A percentile compares a stretch with the other conserved stretches of the same genome.
Evolutionary conservation across 495 filamentous ascomycete genomes (phyloP).

Genomic region (Aspergillus cristatus): DNA sequence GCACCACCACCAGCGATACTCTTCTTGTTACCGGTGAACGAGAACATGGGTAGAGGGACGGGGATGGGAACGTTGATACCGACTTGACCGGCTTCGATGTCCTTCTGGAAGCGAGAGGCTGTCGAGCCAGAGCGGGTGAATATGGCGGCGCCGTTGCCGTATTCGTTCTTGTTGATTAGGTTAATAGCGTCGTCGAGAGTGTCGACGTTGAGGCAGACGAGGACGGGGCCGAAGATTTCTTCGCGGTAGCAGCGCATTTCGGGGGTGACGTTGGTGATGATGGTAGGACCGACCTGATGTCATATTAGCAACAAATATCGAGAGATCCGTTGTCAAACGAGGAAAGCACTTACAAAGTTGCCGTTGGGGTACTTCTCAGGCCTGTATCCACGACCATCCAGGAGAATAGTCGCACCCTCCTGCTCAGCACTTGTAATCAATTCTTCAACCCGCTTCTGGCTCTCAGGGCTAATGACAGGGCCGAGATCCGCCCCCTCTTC

Average conservation of each 20-base stretch:
- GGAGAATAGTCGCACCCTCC: constrained; percentile 86
- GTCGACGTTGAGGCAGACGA: constrained; percentile 50
- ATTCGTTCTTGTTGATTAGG: constrained; percentile 59
- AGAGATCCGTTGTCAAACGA: too few species aligned
- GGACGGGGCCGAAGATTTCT: constrained; percentile 95
- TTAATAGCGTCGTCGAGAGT: constrained; percentile 71
- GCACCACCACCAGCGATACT: constrained; percentile 88
- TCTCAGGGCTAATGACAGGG: constrained; percentile 92
- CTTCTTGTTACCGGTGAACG: constrained; percentile 97
- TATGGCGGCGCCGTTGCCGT: constrained; percentile 62
- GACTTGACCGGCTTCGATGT: constrained; percentile 50
- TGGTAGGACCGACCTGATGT: constrained; percentile 67
- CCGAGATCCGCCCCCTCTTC: constrained; percentile 90
- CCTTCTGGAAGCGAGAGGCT: constrained; percentile 55
- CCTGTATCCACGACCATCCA: constrained; percentile 88
- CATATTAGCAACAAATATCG: not conserved
- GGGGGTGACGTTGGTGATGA: constrained; percentile 87
- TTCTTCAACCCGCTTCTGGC: constrained; percentile 79
- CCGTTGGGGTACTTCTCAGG: constrained; percentile 91
- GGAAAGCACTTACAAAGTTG: constrained; percentile 83
- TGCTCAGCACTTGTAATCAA: constrained; percentile 83
- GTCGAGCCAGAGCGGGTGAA: constrained; percentile 57
- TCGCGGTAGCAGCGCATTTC: constrained; percentile 92
- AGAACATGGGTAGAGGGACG: constrained; percentile 91
- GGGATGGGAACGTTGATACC: constrained; percentile 65